Evolutionary conservation across 2,329 filamentous ascomycete species (phyloP).

Genomic region (Harringtonia lauricola): DNA sequence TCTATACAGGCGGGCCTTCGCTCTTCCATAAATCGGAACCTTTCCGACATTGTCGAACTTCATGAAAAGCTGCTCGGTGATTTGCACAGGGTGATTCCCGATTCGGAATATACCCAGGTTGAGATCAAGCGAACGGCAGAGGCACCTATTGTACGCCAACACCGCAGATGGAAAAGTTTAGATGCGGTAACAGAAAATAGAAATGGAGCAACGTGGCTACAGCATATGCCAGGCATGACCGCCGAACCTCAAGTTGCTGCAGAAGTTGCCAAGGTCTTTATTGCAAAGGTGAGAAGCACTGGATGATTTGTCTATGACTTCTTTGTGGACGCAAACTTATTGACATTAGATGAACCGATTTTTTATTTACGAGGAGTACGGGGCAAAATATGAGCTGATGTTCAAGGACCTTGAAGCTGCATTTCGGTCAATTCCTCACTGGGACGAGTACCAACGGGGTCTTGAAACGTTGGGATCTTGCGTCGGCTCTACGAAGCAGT

Average conservation of each 20-base stretch:
- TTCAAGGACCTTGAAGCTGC: constrained; percentile 63
- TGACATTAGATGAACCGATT: constrained; percentile 65
- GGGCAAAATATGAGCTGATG: constrained; percentile 79
- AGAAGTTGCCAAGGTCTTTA: constrained; percentile 50
- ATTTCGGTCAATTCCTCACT: constrained; percentile 57
- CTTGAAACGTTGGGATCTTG: constrained; percentile 74
- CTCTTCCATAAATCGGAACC: constrained; percentile 65
- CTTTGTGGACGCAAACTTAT: no score
- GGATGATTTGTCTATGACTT: background rate
- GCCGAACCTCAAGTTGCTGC: constrained; percentile 49
- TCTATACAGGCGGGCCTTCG: constrained; percentile 52
- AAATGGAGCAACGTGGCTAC: constrained; percentile 27
- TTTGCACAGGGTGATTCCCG: constrained; percentile 59
- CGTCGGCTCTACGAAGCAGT: constrained; percentile 56
- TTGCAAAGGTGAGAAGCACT: constrained; percentile 36
- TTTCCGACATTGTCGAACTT: constrained; percentile 68
- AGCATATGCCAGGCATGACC: constrained; percentile 37
- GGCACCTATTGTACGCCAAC: constrained; percentile 11
- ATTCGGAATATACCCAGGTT: constrained; percentile 49
- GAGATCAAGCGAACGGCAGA: constrained; percentile 17
- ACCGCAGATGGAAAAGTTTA: constrained; percentile 37
- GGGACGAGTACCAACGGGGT: constrained; percentile 73
- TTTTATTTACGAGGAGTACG: constrained; percentile 84
- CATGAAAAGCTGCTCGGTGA: constrained; percentile 74
- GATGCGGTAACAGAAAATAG: constrained; percentile 32